A percentile compares a stretch with the other conserved stretches of the same genome.
Conservation (phyloP, 179 eudicot species). For the Beta macrorhiza region DNA sequence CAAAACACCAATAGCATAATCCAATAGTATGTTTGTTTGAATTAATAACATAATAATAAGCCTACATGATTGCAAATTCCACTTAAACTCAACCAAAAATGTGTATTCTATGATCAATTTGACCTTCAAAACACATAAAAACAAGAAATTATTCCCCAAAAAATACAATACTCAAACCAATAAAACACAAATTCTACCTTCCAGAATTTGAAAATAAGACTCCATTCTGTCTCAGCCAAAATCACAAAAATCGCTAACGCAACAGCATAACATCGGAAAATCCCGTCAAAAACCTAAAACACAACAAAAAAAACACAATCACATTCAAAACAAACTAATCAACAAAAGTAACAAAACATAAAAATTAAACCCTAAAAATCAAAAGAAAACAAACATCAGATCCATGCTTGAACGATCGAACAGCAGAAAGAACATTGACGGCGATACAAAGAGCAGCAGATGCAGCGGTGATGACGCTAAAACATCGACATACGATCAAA, state of each 20-base stretch:
- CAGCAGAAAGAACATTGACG: conserved; percentile 68
- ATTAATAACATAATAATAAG: not conserved
- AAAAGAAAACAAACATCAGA: conserved; percentile 47
- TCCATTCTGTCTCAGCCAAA: conserved; percentile 89
- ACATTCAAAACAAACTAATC: not conserved
- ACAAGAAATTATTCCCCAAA: not conserved
- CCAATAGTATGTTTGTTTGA: not conserved
- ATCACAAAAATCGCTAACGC: conserved; percentile 57
- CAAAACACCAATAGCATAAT: not conserved
- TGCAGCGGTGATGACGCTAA: conserved; percentile 62
- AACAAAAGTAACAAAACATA: not conserved
- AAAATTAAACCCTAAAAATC: not conserved
- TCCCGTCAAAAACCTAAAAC: conserved; percentile 65
- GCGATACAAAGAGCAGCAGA: conserved; percentile 65
- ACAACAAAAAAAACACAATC: not conserved
- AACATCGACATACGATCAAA: conserved; percentile 59
- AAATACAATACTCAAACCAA: not conserved
- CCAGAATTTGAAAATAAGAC: conserved; percentile 55
- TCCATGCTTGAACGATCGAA: conserved; percentile 66
- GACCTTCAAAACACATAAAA: not conserved
- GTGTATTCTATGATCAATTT: not conserved
- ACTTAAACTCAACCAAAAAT: not conserved
- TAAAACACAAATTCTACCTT: conserved; percentile 47
- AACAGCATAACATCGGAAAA: conserved; percentile 77
- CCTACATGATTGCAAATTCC: not conserved